Conservation (phyloP, 225 moss, liverwort and hornwort species). For the Physcomitrellopsis africana region DNA sequence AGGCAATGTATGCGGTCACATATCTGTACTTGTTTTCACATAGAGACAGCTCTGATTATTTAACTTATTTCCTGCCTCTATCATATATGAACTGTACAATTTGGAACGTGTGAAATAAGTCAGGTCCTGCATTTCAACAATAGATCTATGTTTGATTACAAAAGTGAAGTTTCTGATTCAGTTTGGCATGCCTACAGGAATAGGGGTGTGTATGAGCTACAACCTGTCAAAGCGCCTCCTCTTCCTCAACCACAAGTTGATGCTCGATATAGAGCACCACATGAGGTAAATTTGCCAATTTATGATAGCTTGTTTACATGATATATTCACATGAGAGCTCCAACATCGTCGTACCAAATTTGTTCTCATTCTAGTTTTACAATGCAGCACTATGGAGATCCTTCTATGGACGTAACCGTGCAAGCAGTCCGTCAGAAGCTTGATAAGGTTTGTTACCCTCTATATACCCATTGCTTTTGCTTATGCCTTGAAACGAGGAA, state of each 20-base stretch:
- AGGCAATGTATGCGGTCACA: not conserved
- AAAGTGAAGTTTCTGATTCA: constrained; percentile 5
- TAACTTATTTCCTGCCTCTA: not conserved
- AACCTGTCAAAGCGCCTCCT: constrained; percentile 38
- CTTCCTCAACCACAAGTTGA: constrained; percentile 30
- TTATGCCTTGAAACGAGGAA: not conserved
- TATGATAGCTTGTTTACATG: not conserved
- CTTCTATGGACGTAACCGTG: constrained; percentile 63
- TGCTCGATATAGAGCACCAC: constrained; percentile 42
- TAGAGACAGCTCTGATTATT: too few relatives aligned
- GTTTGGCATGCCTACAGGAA: constrained; percentile 42
- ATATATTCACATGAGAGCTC: not conserved
- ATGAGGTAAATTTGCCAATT: constrained; percentile 42
- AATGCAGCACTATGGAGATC: constrained; percentile 51
- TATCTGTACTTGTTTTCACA: not conserved
- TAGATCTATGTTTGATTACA: not conserved
- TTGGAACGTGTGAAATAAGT: not conserved
- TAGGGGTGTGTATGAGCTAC: constrained; percentile 60
- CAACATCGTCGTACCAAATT: not conserved
- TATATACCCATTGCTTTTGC: not conserved
- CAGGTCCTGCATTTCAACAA: constrained; percentile 1
- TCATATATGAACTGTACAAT: not conserved
- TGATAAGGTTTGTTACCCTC: constrained; percentile 41
- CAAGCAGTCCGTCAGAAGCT: constrained; percentile 59
- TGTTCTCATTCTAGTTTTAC: constrained; percentile 19